Percentiles rank a stretch among this genome's conserved stretches.
Conservation (phyloP, 345 rosid species). For the Mallotus nudiflorus region DNA sequence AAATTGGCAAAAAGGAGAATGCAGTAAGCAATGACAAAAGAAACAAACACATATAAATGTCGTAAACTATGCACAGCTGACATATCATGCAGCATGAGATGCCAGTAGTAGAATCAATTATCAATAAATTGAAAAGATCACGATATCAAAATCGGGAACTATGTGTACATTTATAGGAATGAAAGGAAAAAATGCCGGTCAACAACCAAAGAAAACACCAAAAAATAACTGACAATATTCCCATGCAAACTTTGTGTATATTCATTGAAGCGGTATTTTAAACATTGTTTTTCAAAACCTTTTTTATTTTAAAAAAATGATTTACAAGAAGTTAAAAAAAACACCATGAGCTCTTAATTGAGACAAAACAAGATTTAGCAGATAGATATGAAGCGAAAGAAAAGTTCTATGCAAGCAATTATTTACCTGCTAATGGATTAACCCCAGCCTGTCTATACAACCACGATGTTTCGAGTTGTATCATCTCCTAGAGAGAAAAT, state of each 20-base stretch:
- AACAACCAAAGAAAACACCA: background rate
- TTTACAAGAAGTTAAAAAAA: background rate
- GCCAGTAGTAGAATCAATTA: background rate
- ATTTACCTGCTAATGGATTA: constrained; percentile 91
- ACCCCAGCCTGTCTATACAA: constrained; percentile 93
- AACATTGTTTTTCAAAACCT: too few relatives aligned
- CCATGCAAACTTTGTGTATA: background rate
- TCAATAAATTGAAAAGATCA: background rate
- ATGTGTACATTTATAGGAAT: too few relatives aligned
- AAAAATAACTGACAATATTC: background rate
- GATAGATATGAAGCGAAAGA: background rate
- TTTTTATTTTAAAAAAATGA: background rate
- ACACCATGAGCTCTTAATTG: too few relatives aligned
- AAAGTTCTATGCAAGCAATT: too few relatives aligned
- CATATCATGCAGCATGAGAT: background rate
- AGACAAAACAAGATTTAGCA: background rate
- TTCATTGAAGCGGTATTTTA: background rate
- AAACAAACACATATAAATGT: background rate
- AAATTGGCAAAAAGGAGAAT: background rate
- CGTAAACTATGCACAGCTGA: too few relatives aligned
- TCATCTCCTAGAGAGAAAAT: constrained; percentile 67
- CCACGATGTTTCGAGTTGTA: constrained; percentile 93
- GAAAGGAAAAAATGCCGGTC: background rate
- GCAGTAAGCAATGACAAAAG: background rate
- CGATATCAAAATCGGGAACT: background rate